phyloP scores from a whole-genome alignment of 768 basidiomycete genomes.

The Trametes elegans region DNA sequence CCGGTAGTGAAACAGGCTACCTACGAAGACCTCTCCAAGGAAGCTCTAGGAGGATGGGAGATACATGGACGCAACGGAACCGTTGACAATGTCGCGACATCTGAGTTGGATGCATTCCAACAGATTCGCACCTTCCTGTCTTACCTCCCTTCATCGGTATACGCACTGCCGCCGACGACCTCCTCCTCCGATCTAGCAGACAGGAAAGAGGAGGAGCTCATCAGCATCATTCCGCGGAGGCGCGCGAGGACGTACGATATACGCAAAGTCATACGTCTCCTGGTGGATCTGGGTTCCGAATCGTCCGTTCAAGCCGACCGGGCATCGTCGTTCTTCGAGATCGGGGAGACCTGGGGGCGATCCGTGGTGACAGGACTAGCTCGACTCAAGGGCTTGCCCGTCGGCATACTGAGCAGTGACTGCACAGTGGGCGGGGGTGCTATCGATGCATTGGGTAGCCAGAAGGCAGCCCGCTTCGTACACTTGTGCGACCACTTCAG shows the following conservation, averaged over 20 bases:
- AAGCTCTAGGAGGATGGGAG: constrained; percentile 19
- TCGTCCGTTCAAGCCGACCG: background rate
- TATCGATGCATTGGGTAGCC: constrained; percentile 14
- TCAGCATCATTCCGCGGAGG: constrained; percentile 18
- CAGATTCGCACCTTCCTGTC: constrained; percentile 18
- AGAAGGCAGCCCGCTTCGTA: constrained; percentile 21
- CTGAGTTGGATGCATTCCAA: constrained; percentile 16
- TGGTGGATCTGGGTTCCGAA: constrained; percentile 3
- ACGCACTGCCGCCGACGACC: constrained; percentile 2
- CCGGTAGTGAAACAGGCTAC: constrained; percentile 21
- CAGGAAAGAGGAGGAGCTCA: constrained; percentile 15
- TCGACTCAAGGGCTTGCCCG: constrained; percentile 11
- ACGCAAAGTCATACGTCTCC: constrained; percentile 5
- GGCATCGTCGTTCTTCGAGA: constrained; percentile 16
- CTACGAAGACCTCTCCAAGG: constrained; percentile 20
- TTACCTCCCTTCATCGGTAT: constrained; percentile 15
- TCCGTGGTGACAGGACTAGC: constrained; percentile 13
- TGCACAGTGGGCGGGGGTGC: constrained; percentile 17
- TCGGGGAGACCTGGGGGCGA: constrained; percentile 18
- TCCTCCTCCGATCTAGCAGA: constrained; percentile 1
- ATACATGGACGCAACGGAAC: constrained; percentile 18
- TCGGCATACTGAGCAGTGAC: constrained; percentile 17
- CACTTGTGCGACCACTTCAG: constrained; percentile 20
- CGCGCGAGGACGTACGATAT: constrained; percentile 17
- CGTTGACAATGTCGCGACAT: constrained; percentile 17